Evolutionary conservation across 441 rosid species (phyloP).

Genomic region (Euphorbia celastroides): DNA sequence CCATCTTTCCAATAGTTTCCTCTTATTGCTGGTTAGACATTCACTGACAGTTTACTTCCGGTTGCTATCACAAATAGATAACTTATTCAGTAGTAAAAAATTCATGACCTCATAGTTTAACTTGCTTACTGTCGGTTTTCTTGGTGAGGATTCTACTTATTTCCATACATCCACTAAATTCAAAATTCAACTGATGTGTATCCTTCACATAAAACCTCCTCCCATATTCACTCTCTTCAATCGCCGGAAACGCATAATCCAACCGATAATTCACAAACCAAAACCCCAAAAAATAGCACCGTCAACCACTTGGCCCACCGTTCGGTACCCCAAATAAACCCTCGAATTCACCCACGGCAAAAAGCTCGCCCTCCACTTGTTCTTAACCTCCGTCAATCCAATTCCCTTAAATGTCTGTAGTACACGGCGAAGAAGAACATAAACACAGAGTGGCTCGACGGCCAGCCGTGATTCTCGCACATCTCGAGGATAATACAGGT

Average conservation of each 20-base stretch:
- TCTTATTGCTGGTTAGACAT: no score
- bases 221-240: slow-evolving; percentile 75
- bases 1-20: no score
- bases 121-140: neutral
- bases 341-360: slow-evolving; percentile 80
- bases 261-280: slow-evolving; percentile 65
- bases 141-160: neutral
- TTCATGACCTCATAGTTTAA: neutral
- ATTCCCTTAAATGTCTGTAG: slow-evolving; percentile 45
- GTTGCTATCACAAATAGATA: neutral
- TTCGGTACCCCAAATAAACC: slow-evolving; percentile 88
- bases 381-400: slow-evolving; percentile 45
- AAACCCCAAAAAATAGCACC: slow-evolving; percentile 73
- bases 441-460: slow-evolving; percentile 85
- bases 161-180: neutral
- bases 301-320: slow-evolving; percentile 73
- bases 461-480: slow-evolving; percentile 98
- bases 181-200: slow-evolving; percentile 25
- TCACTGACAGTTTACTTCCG: no score
- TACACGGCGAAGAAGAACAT: slow-evolving; percentile 85
- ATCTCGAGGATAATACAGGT: slow-evolving; percentile 73
- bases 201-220: slow-evolving; percentile 73
- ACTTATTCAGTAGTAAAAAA: neutral
- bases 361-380: slow-evolving; percentile 34
- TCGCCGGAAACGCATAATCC: slow-evolving; percentile 45